A percentile compares a stretch with the other conserved stretches of the same genome.
These are phyloP conservation scores for Suhomyces choctaworum DNA, from an alignment of 1,139 yeast genomes.

Conservation along the genomic window DNA sequence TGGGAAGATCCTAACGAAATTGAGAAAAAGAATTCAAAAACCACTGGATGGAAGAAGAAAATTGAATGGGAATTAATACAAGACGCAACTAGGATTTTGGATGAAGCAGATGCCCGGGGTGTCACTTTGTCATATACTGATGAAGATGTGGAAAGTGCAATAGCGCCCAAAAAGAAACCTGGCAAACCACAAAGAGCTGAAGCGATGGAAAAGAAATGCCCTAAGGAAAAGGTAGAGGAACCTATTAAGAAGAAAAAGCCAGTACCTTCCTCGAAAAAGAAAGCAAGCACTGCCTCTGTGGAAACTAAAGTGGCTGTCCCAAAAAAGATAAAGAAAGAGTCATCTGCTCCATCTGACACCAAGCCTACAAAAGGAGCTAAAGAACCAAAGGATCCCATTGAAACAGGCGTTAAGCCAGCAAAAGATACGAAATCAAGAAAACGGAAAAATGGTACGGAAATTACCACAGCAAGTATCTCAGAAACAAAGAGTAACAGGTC, in stretches of 20 bases:
- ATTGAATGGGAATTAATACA: constrained; percentile 71
- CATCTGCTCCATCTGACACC: background rate
- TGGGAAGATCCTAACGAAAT: constrained; percentile 86
- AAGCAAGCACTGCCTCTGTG: background rate
- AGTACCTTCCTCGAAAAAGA: constrained; percentile 5
- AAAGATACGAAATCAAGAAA: constrained; percentile 11
- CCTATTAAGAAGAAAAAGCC: constrained; percentile 7
- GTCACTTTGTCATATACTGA: constrained; percentile 11
- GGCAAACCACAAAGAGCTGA: constrained; percentile 2
- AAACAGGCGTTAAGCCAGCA: constrained; percentile 1
- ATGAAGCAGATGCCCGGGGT: constrained; percentile 36
- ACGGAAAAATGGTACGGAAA: constrained; percentile 12
- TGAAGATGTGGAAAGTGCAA: constrained; percentile 7
- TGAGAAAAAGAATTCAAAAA: constrained; percentile 44
- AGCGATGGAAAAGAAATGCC: background rate
- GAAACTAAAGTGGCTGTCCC: constrained; percentile 1
- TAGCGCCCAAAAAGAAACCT: constrained; percentile 7
- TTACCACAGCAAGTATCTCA: constrained; percentile 2
- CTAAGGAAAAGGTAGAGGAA: constrained; percentile 4
- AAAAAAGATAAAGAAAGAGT: constrained; percentile 7
- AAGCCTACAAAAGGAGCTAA: background rate
- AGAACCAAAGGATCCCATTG: background rate
- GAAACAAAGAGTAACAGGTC: background rate
- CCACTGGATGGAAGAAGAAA: constrained; percentile 56
- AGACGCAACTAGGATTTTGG: constrained; percentile 62